Evolutionary conservation across 139 green algal species (phyloP).

Genomic region (Picochlorum sp.): DNA sequence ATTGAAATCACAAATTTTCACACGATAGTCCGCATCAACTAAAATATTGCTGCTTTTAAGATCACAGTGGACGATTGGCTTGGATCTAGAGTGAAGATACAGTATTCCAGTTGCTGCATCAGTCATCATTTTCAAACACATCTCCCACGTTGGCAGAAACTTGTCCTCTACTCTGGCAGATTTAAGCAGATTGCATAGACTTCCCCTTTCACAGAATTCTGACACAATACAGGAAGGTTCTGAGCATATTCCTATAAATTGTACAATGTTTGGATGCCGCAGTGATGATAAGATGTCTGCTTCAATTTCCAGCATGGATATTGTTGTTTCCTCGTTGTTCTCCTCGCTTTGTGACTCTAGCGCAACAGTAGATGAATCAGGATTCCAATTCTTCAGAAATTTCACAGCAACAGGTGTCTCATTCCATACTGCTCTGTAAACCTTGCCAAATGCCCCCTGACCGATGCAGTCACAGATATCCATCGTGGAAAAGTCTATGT

Average conservation of each 20-base stretch:
- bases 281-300: constrained; percentile 39
- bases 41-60: constrained; percentile 49
- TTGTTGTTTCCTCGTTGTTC: neutral
- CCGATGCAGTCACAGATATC: constrained; percentile 22
- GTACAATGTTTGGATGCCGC: constrained; percentile 45
- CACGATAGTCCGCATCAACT: constrained; percentile 40
- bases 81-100: constrained; percentile 33
- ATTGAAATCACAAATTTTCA: constrained; percentile 48
- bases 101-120: constrained; percentile 45
- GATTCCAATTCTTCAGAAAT: neutral
- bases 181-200: constrained; percentile 31
- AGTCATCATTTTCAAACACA: constrained; percentile 37
- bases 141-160: constrained; percentile 25
- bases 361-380: neutral
- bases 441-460: constrained; percentile 26
- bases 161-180: constrained; percentile 3
- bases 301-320: constrained; percentile 11
- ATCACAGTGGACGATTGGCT: constrained; percentile 42
- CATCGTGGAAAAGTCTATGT: constrained; percentile 6
- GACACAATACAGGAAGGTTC: constrained; percentile 37
- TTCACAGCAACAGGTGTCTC: constrained; percentile 27
- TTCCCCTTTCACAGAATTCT: constrained; percentile 39
- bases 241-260: constrained; percentile 42
- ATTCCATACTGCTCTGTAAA: constrained; percentile 19
- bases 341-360: too few relatives aligned